Evolutionary conservation across 2,329 filamentous ascomycete species (phyloP), one percentile per base, ranked within the genome.

Genomic region (Neonectria sp.): DNA sequence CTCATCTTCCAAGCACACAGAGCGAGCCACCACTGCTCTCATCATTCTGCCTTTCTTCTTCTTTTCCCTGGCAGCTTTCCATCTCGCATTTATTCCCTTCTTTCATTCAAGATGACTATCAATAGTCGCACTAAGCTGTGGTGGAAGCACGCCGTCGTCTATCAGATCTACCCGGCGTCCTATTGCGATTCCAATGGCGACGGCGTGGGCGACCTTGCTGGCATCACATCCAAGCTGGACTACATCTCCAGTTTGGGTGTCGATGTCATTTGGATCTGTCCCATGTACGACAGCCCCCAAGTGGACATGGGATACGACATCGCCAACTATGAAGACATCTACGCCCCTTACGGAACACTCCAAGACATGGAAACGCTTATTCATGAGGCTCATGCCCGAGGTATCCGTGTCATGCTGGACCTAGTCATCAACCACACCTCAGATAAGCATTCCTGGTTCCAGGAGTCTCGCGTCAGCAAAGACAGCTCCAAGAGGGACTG

Each of bases 161-260:
- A 89, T 71, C 86, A 90, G 72, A 87, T 90, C 69, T 90, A 89
- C 72, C 86, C 86, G 3, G 83, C 87, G 31, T 85, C 83, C 17
- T 89, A 89, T 79, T 84, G 85, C 58, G 86, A 88, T 72, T 84
- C 83, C 69, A 87, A 88, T 58, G 84, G 83, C 55, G 86, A 88
- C 75, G 86, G 86, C 4, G 75, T 87, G 37, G 86, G 86, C 8
- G 86, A 89, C 67, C 80, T 89, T 5, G 81, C 80, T 1, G 86
- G 87, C 43, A 86, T 89, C 69, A 84, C 88, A 17, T 82, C 82
- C 60, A 85, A 87, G 74, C 75, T 89, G 3, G 85, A 87, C 69
- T 89, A 89, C 24, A 67, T 75, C 3, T 49, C 73, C 15, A 51
- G 51, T 2, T 51, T 75, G 13, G 73, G 73, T 0, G 57, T 75